phyloP scores from a whole-genome alignment of 352 stramenopile genomes.

The Globisporangium polare region DNA sequence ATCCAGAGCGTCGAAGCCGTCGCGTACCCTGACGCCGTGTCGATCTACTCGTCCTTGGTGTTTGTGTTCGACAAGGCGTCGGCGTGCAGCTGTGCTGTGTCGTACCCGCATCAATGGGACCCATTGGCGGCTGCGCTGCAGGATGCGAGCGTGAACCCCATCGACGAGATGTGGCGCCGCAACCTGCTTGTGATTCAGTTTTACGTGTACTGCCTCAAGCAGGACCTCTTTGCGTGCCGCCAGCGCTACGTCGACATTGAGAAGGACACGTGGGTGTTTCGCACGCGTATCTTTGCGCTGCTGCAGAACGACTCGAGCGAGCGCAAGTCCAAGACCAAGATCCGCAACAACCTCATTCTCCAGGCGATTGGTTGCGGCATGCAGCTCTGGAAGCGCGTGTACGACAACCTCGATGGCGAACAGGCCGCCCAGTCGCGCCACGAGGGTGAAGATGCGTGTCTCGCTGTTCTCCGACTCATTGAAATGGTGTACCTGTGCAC shows the following conservation, averaged over 20 bases:
- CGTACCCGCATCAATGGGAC: slow-evolving; percentile 72
- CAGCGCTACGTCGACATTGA: slow-evolving; percentile 47
- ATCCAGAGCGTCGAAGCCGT: slow-evolving; percentile 70
- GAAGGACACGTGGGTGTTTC: slow-evolving; percentile 47
- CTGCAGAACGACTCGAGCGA: slow-evolving; percentile 43
- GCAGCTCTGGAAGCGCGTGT: slow-evolving; percentile 66
- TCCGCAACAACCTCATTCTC: slow-evolving; percentile 72
- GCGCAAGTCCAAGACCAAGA: slow-evolving; percentile 33
- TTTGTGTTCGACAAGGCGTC: slow-evolving; percentile 78
- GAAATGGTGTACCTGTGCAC: slow-evolving; percentile 81
- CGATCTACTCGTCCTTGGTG: slow-evolving; percentile 75
- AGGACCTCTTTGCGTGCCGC: slow-evolving; percentile 57
- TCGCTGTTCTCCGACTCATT: slow-evolving; percentile 61
- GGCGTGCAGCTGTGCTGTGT: slow-evolving; percentile 52
- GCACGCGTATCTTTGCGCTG: slow-evolving; percentile 54
- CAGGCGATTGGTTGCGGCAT: slow-evolving; percentile 47
- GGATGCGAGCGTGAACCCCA: slow-evolving; percentile 40
- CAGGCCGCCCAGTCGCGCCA: slow-evolving; percentile 22
- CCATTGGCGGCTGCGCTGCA: slow-evolving; percentile 54
- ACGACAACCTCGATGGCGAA: slow-evolving; percentile 32
- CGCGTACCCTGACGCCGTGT: slow-evolving; percentile 63
- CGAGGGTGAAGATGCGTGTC: slow-evolving; percentile 60
- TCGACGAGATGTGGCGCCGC: slow-evolving; percentile 58
- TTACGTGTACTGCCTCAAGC: slow-evolving; percentile 76
- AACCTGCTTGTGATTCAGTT: slow-evolving; percentile 78